Percentiles rank a stretch among this genome's conserved stretches.
phyloP scores from a whole-genome alignment of 1,284 basidiomycete species.

The Naganishia albida region DNA sequence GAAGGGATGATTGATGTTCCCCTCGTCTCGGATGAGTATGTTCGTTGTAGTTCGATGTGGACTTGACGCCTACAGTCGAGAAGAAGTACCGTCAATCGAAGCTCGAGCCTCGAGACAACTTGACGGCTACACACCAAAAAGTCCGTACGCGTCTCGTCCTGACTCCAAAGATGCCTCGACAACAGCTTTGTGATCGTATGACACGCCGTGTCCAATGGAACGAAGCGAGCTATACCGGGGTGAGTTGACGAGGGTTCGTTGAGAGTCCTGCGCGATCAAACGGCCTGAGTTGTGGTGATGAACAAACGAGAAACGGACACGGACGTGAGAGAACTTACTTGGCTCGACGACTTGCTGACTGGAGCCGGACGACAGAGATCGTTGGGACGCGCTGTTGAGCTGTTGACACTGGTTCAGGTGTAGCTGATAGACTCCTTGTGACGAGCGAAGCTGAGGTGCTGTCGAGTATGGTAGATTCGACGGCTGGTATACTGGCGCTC shows the following conservation, averaged over 20 bases:
- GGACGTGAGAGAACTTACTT: background rate
- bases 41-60: background rate
- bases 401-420: constrained; percentile 1
- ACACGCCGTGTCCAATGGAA: too few relatives aligned
- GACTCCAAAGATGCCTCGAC: background rate
- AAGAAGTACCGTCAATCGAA: background rate
- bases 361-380: background rate
- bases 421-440: constrained; percentile 10
- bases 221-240: background rate
- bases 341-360: too few relatives aligned
- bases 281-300: background rate
- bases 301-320: background rate
- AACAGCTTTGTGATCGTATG: background rate
- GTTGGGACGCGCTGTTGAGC: background rate
- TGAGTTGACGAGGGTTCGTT: constrained; percentile 11
- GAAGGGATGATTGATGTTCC: background rate
- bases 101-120: background rate
- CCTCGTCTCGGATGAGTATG: background rate
- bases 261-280: constrained; percentile 5
- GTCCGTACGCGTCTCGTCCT: background rate
- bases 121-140: background rate
- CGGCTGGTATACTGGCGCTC: background rate
- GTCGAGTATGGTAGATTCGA: background rate
- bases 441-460: background rate
- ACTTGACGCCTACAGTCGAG: background rate